Percentiles rank a stretch among this genome's conserved stretches.
These are phyloP conservation scores for Neotropicomus parvogracilis DNA, from an alignment of 1,284 basidiomycete species.

Conservation along the genomic window DNA sequence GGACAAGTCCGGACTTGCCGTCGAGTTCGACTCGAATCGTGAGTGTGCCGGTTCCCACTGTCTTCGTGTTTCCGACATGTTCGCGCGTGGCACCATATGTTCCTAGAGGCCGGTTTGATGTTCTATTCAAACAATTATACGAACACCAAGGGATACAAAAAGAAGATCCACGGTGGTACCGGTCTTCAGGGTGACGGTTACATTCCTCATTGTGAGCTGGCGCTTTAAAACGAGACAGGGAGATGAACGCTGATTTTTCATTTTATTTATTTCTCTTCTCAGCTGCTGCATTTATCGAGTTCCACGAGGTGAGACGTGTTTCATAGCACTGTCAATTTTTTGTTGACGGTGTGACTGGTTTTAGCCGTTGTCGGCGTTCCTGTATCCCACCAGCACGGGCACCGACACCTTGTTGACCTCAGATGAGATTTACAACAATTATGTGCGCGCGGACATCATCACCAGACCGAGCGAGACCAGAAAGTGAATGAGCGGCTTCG, in stretches of 20 bases:
- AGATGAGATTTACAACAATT: conserved; percentile 60
- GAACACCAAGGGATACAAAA: conserved; percentile 49
- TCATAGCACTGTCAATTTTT: not conserved
- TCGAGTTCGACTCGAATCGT: conserved; percentile 70
- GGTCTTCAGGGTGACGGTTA: conserved; percentile 62
- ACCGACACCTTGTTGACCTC: conserved; percentile 53
- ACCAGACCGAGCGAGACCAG: conserved; percentile 12
- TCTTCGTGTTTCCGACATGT: not conserved
- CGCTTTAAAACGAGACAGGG: not conserved
- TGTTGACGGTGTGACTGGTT: not conserved
- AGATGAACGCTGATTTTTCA: not conserved
- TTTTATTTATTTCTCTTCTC: not conserved
- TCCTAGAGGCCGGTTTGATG: conserved; percentile 65
- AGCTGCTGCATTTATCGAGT: conserved; percentile 73
- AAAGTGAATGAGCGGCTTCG: conserved; percentile 6
- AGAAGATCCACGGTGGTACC: conserved; percentile 73
- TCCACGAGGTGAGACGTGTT: conserved; percentile 51
- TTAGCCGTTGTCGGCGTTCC: conserved; percentile 49
- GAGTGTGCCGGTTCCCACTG: conserved; percentile 22
- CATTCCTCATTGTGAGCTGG: conserved; percentile 47
- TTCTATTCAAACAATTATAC: conserved; percentile 64
- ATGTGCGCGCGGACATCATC: conserved; percentile 47
- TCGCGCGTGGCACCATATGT: not conserved
- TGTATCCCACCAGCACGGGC: conserved; percentile 43
- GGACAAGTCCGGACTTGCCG: conserved; percentile 53